Percentiles rank a stretch among this genome's conserved stretches.
Conservation (phyloP, 352 stramenopile species). For the Globisporangium canariense region DNA sequence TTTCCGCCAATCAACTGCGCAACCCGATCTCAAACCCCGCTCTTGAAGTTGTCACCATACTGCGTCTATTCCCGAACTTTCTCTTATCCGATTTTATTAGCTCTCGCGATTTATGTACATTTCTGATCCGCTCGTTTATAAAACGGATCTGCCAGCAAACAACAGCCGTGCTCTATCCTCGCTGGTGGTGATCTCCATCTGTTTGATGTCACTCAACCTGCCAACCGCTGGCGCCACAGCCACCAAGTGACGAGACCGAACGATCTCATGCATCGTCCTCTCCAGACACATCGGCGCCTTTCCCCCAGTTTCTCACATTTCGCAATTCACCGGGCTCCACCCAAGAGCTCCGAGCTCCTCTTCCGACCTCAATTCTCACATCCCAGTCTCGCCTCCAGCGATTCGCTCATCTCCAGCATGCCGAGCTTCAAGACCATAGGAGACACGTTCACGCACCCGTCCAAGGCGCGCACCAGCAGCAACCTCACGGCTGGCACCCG, state of each 20-base stretch:
- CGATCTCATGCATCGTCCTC: too few species aligned
- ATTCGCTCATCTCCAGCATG: background rate
- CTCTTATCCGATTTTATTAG: background rate
- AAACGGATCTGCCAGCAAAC: too few species aligned
- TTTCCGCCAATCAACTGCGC: too few species aligned
- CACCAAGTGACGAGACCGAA: slow-evolving; percentile 1
- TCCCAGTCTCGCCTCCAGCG: background rate
- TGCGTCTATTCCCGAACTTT: background rate
- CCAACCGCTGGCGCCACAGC: background rate
- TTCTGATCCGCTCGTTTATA: too few species aligned
- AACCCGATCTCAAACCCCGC: background rate
- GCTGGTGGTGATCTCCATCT: too few species aligned
- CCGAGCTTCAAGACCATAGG: background rate
- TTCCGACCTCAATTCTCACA: background rate
- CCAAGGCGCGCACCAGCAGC: background rate
- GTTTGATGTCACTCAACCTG: too few species aligned
- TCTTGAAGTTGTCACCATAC: background rate
- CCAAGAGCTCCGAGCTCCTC: background rate
- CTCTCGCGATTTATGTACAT: too few species aligned
- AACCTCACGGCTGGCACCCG: background rate
- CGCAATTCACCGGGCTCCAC: slow-evolving; percentile 2
- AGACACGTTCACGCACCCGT: background rate
- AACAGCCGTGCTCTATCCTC: too few species aligned
- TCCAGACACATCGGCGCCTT: background rate
- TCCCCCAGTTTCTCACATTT: slow-evolving; percentile 1